These are phyloP conservation scores for Paspalum notatum DNA, from an alignment of 176 grass and related monocot genomes.

Conservation along the genomic window DNA sequence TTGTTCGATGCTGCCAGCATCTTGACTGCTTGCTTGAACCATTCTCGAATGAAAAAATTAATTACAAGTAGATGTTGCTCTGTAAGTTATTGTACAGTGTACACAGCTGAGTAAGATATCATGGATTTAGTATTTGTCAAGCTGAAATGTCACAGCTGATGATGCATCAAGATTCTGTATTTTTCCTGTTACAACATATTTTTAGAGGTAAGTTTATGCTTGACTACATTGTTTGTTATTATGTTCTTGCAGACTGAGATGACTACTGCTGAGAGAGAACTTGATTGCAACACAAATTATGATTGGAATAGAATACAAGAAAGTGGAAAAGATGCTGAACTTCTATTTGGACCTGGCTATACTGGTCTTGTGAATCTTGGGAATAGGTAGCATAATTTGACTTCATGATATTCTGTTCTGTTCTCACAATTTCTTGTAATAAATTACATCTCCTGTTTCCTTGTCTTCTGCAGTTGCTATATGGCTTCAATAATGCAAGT, in stretches of 20 bases:
- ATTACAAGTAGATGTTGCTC: neutral
- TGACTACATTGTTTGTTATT: conserved; percentile 5
- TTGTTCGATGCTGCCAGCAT: neutral
- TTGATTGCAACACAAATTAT: conserved; percentile 96
- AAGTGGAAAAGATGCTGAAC: conserved; percentile 82
- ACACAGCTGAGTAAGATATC: conserved; percentile 8
- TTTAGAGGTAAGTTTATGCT: neutral
- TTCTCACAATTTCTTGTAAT: conserved; percentile 31
- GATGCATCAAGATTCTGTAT: neutral
- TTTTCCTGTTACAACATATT: neutral
- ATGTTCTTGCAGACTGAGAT: conserved; percentile 84
- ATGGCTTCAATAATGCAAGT: conserved; percentile 99
- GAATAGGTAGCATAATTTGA: conserved; percentile 68
- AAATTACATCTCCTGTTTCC: neutral
- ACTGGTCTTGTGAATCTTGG: conserved; percentile 92
- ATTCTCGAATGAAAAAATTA: neutral
- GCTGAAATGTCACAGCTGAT: neutral
- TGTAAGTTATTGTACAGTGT: conserved; percentile 23
- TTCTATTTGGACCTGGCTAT: conserved; percentile 91
- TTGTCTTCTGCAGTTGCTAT: conserved; percentile 71
- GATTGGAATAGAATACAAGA: conserved; percentile 99
- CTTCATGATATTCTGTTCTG: conserved; percentile 21
- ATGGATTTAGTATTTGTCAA: neutral
- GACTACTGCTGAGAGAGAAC: conserved; percentile 99
- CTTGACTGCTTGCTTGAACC: neutral